Evolutionary conservation across 73 alveolate genomes (phyloP).

Genomic region (Symbiodinium natans): DNA sequence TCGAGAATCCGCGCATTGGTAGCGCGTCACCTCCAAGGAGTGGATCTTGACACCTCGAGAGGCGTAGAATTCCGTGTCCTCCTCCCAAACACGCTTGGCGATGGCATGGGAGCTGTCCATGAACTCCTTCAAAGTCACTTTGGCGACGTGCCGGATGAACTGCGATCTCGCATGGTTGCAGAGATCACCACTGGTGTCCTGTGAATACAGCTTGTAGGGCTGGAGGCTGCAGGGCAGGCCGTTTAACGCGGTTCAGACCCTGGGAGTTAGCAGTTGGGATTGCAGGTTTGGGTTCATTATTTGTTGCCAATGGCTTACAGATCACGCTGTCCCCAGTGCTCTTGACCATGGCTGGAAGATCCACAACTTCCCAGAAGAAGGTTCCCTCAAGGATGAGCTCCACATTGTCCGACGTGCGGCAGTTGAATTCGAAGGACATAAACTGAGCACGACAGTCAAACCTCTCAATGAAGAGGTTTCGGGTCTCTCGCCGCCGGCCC

Average conservation of each 20-base stretch:
- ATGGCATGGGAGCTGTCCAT: conserved; percentile 86
- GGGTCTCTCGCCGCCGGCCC: conserved; percentile 78
- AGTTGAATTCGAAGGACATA: conserved; percentile 90
- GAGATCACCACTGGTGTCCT: conserved; percentile 49
- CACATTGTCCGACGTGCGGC: conserved; percentile 80
- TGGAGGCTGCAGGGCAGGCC: too few species aligned
- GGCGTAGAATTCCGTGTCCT: conserved; percentile 62
- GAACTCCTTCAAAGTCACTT: conserved; percentile 76
- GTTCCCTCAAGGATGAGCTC: conserved; percentile 86
- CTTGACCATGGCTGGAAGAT: conserved; percentile 75
- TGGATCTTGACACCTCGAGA: conserved; percentile 88
- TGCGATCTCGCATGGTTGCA: conserved; percentile 79
- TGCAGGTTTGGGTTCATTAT: too few species aligned
- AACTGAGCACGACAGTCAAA: conserved; percentile 78
- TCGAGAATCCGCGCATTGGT: conserved; percentile 71
- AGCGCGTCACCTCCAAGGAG: conserved; percentile 85
- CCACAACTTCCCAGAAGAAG: conserved; percentile 92
- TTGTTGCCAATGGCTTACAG: too few species aligned
- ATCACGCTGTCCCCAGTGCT: conserved; percentile 75
- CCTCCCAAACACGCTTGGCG: conserved; percentile 76
- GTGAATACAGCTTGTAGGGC: too few species aligned
- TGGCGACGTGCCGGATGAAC: conserved; percentile 67
- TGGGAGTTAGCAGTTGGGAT: too few species aligned
- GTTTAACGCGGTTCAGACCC: too few species aligned
- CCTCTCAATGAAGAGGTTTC: conserved; percentile 82